Percentiles rank a stretch among this genome's conserved stretches.
These are phyloP conservation scores for Angophora floribunda DNA, from an alignment of 345 rosid species.

Conservation along the genomic window DNA sequence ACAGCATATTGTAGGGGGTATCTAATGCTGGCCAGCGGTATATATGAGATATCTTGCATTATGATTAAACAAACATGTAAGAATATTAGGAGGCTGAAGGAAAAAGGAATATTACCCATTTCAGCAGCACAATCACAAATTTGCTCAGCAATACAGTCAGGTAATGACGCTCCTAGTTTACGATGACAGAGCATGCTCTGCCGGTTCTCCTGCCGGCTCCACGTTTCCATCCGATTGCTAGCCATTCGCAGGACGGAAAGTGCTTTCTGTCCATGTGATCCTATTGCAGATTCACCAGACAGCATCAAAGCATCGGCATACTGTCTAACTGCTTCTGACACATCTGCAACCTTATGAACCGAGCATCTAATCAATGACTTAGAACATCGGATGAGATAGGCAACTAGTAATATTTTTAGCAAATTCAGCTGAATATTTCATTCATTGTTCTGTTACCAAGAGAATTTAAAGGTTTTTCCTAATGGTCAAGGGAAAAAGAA, in stretches of 20 bases:
- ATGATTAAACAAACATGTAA: not conserved
- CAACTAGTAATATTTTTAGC: not conserved
- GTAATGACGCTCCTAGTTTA: conserved; percentile 29
- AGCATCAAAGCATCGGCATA: conserved; percentile 67
- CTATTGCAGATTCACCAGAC: conserved; percentile 74
- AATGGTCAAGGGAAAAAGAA: not conserved
- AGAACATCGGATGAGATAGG: not conserved
- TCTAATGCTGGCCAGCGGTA: not conserved
- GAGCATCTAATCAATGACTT: not conserved
- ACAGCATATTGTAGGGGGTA: not conserved
- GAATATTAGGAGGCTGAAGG: not conserved
- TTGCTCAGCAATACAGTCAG: conserved; percentile 55
- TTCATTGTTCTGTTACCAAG: not conserved
- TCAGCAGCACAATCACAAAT: conserved; percentile 62
- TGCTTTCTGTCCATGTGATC: conserved; percentile 51
- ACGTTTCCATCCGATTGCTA: conserved; percentile 54
- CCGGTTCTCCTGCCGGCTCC: conserved; percentile 39
- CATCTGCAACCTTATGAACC: conserved; percentile 53
- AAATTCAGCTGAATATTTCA: not conserved
- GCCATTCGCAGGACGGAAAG: conserved; percentile 45
- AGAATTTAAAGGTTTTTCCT: not conserved
- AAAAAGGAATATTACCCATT: conserved; percentile 34
- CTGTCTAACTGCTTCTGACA: conserved; percentile 68
- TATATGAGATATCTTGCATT: not conserved
- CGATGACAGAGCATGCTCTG: conserved; percentile 12